These are phyloP conservation scores for Citrus reticulata DNA, from an alignment of 345 rosid species.

Conservation along the genomic window DNA sequence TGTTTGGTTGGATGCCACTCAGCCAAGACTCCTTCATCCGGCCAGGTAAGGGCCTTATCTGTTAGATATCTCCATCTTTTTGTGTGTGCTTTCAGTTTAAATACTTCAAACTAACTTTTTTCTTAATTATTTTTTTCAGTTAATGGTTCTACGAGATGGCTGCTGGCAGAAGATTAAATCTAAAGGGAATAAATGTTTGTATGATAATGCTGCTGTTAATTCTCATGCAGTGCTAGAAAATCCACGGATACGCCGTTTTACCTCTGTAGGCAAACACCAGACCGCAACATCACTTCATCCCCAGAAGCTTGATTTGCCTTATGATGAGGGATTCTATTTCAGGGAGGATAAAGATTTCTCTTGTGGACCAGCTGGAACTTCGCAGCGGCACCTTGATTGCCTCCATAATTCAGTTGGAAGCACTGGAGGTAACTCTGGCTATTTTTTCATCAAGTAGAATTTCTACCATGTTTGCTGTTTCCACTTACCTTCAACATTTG, in stretches of 20 bases:
- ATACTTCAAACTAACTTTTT: not conserved
- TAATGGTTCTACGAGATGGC: constrained; percentile 39
- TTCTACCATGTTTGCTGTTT: not conserved
- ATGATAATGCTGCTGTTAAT: constrained; percentile 35
- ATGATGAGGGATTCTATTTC: constrained; percentile 19
- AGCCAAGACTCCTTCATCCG: constrained; percentile 19
- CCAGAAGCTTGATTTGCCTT: constrained; percentile 8
- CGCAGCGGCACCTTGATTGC: constrained; percentile 13
- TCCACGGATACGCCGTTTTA: constrained; percentile 13
- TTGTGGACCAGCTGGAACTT: constrained; percentile 18
- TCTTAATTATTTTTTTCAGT: constrained; percentile 29
- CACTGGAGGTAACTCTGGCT: constrained; percentile 42
- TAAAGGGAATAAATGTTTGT: constrained; percentile 29
- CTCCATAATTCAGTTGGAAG: constrained; percentile 16
- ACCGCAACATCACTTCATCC: constrained; percentile 11
- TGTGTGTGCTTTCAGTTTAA: not conserved
- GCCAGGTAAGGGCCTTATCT: constrained; percentile 43
- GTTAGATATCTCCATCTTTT: constrained; percentile 2
- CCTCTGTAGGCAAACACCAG: constrained; percentile 7
- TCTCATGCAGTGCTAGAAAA: constrained; percentile 22
- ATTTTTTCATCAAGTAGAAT: constrained; percentile 4
- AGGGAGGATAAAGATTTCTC: constrained; percentile 23
- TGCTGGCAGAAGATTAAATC: constrained; percentile 34
- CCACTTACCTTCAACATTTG: not conserved
- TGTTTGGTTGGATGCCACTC: constrained; percentile 17